Evolutionary conservation across 2,329 filamentous ascomycete genomes (phyloP).

Genomic region (Fusarium protoensiforme): DNA sequence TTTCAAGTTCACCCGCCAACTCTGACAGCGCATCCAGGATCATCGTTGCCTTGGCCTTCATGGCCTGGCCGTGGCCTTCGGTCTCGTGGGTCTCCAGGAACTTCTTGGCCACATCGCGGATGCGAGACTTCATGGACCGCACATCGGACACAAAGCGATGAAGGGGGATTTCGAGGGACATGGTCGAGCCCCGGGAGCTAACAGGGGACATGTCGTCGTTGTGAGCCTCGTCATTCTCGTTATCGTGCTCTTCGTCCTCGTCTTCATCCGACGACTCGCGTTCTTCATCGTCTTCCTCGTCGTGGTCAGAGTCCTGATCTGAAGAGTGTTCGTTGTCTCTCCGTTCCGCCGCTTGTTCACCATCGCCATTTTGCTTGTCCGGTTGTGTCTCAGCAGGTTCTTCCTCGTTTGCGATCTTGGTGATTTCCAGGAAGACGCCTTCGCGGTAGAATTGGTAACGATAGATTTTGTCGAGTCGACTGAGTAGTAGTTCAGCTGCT

Average conservation of each 20-base stretch:
- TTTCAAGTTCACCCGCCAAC: constrained; percentile 77
- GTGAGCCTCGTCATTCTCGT: constrained; percentile 62
- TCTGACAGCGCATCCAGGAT: constrained; percentile 79
- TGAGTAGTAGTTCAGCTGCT: constrained; percentile 87
- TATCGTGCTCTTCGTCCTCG: constrained; percentile 63
- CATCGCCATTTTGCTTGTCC: constrained; percentile 30
- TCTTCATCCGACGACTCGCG: constrained; percentile 54
- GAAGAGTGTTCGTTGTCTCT: constrained; percentile 44
- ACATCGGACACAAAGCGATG: constrained; percentile 59
- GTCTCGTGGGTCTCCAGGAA: constrained; percentile 88
- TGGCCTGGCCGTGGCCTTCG: constrained; percentile 74
- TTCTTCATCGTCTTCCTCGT: constrained; percentile 47
- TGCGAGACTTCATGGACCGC: constrained; percentile 71
- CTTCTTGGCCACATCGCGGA: constrained; percentile 80
- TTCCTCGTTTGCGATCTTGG: constrained; percentile 74
- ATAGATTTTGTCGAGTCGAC: constrained; percentile 87
- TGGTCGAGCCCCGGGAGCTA: constrained; percentile 74
- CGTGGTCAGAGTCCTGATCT: constrained; percentile 44
- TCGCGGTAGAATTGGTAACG: constrained; percentile 97
- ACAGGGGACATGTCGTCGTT: constrained; percentile 72
- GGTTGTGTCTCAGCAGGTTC: constrained; percentile 35
- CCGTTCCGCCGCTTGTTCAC: constrained; percentile 45
- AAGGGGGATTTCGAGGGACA: constrained; percentile 69
- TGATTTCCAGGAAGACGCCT: constrained; percentile 92
- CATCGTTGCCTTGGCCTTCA: constrained; percentile 81